These are phyloP conservation scores for Penicillium rolfsii DNA, from an alignment of 2,329 filamentous ascomycete species.

Conservation along the genomic window DNA sequence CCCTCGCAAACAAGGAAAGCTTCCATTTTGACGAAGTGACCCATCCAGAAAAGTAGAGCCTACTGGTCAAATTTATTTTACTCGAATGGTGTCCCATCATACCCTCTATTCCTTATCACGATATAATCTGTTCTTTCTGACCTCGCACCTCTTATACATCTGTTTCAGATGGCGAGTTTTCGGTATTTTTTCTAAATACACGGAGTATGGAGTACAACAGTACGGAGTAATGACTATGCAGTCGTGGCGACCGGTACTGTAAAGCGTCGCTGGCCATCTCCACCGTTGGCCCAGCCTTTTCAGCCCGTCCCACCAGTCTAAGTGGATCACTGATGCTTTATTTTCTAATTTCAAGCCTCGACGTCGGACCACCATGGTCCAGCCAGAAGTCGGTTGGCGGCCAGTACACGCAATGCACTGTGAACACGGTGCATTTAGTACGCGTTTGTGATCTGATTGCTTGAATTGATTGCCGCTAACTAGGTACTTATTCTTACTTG, in stretches of 20 bases:
- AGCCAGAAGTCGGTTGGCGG: constrained; percentile 8
- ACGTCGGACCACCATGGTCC: constrained; percentile 16
- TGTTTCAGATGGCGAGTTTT: constrained; percentile 4
- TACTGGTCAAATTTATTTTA: neutral
- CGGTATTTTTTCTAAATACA: neutral
- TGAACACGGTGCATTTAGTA: neutral
- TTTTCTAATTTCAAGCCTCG: constrained; percentile 25
- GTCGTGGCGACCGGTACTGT: constrained; percentile 9
- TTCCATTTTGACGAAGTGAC: neutral
- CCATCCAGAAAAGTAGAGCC: neutral
- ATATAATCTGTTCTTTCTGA: neutral
- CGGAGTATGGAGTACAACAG: too few relatives aligned
- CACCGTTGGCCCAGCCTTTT: constrained; percentile 25
- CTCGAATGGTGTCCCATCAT: neutral
- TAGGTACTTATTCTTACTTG: neutral
- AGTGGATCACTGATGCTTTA: constrained; percentile 29
- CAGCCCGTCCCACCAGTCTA: constrained; percentile 19
- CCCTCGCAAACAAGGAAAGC: neutral
- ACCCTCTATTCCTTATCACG: too few relatives aligned
- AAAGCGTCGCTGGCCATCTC: constrained; percentile 21
- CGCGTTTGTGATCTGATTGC: neutral
- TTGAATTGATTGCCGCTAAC: neutral
- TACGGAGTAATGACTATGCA: neutral
- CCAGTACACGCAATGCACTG: constrained; percentile 9
- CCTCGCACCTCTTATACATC: neutral